Evolutionary conservation across 2,329 filamentous ascomycete genomes (phyloP).

Genomic region (Phialemonium atrogriseum): DNA sequence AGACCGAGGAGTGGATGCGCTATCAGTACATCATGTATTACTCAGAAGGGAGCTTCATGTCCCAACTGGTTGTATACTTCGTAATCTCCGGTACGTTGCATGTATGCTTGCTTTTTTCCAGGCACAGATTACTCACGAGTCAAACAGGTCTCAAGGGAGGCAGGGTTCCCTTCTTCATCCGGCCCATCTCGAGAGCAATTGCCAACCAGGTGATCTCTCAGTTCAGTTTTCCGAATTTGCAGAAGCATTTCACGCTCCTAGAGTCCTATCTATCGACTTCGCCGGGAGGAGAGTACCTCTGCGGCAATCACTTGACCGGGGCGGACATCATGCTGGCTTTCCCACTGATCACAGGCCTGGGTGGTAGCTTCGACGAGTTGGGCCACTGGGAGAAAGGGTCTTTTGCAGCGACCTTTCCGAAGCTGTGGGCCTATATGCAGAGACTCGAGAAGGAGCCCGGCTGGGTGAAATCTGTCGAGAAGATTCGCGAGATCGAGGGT

Average conservation of each 20-base stretch:
- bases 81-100: conserved; percentile 41
- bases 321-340: conserved; percentile 48
- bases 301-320: conserved; percentile 38
- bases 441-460: conserved; percentile 37
- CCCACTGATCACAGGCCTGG: conserved; percentile 36
- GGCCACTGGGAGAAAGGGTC: conserved; percentile 26
- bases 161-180: conserved; percentile 42
- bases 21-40: conserved; percentile 61
- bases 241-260: conserved; percentile 38
- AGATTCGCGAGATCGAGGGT: conserved; percentile 41
- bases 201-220: conserved; percentile 31
- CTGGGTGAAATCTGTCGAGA: conserved; percentile 37
- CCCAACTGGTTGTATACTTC: conserved; percentile 55
- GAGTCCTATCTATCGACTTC: conserved; percentile 28
- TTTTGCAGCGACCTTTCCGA: conserved; percentile 26
- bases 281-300: conserved; percentile 34
- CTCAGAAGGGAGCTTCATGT: conserved; percentile 76
- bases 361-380: conserved; percentile 28
- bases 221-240: conserved; percentile 39
- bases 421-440: conserved; percentile 37
- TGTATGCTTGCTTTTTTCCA: not conserved
- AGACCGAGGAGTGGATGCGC: conserved; percentile 52
- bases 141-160: conserved; percentile 32
- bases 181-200: conserved; percentile 39
- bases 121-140: conserved; percentile 1